Evolutionary conservation across 192 early-diverging fungal species (phyloP).

Genomic region (Coemansia sp.): DNA sequence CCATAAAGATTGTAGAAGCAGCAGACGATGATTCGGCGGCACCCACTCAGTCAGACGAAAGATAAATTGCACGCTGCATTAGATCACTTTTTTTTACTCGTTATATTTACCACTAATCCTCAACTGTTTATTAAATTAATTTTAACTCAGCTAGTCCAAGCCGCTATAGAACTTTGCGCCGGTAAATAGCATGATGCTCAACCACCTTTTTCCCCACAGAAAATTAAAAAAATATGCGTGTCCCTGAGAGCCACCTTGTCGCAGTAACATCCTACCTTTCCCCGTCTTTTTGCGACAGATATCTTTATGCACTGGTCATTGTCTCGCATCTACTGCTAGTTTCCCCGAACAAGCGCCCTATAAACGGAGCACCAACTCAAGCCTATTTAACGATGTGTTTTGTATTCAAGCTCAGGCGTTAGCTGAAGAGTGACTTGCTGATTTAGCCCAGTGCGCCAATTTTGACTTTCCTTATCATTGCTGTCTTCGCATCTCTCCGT

Average conservation of each 20-base stretch:
- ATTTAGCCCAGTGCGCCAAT: background rate
- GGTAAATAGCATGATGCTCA: background rate
- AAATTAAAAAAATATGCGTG: background rate
- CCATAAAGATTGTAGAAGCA: background rate
- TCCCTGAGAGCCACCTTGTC: background rate
- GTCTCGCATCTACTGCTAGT: background rate
- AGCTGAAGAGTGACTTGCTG: background rate
- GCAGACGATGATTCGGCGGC: background rate
- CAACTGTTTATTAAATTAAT: background rate
- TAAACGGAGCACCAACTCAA: conserved; percentile 2
- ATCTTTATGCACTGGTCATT: background rate
- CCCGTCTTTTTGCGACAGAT: background rate
- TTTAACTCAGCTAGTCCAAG: background rate
- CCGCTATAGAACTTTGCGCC: background rate
- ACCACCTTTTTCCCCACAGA: background rate
- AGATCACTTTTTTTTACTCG: background rate
- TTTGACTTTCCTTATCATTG: conserved; percentile 3
- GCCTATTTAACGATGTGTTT: background rate
- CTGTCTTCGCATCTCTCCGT: background rate
- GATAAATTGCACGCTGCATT: background rate
- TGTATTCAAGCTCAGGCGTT: background rate
- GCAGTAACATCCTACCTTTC: background rate
- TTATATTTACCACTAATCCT: background rate
- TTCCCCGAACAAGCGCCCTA: background rate
- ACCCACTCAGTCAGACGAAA: background rate